Percentiles rank a stretch among this genome's conserved stretches.
These are phyloP conservation scores for Millerozyma miso DNA, from an alignment of 805 yeast species.

Conservation along the genomic window DNA sequence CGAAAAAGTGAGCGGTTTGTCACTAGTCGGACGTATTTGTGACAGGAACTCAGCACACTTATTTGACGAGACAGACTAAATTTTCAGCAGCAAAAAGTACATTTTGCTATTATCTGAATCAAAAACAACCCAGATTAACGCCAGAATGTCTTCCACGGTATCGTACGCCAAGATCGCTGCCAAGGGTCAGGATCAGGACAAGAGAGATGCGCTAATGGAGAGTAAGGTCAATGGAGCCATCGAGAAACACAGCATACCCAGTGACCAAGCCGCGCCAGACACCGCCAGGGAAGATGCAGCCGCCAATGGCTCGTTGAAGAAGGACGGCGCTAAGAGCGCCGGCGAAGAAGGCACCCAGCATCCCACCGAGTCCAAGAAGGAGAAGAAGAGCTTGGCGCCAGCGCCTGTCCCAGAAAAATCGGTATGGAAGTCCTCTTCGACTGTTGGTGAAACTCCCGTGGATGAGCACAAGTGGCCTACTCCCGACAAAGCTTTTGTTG, in stretches of 20 bases:
- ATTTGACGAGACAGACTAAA: background rate
- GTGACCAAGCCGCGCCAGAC: slow-evolving; percentile 3
- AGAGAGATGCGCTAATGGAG: background rate
- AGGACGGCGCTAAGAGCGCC: background rate
- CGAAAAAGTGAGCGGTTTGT: too few species aligned
- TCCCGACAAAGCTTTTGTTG: slow-evolving; percentile 27
- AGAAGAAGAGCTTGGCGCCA: slow-evolving; percentile 37
- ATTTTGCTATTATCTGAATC: too few species aligned
- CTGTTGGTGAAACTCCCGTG: slow-evolving; percentile 16
- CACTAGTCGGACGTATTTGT: too few species aligned
- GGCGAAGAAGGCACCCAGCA: background rate
- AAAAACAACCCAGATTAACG: background rate
- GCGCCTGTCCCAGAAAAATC: slow-evolving; percentile 44
- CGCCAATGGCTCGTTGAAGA: background rate
- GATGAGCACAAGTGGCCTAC: slow-evolving; percentile 45
- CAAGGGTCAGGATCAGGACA: slow-evolving; percentile 16
- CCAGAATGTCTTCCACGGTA: slow-evolving; percentile 21
- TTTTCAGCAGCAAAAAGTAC: background rate
- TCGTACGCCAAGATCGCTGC: slow-evolving; percentile 44
- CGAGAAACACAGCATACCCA: slow-evolving; percentile 1
- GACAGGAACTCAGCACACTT: background rate
- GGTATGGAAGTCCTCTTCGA: slow-evolving; percentile 34
- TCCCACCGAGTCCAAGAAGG: slow-evolving; percentile 7
- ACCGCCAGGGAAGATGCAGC: background rate
- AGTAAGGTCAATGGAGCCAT: background rate